Evolutionary conservation across 768 basidiomycete species (phyloP), one percentile per base, ranked within the genome.

Genomic region (Suillus alpinus): DNA sequence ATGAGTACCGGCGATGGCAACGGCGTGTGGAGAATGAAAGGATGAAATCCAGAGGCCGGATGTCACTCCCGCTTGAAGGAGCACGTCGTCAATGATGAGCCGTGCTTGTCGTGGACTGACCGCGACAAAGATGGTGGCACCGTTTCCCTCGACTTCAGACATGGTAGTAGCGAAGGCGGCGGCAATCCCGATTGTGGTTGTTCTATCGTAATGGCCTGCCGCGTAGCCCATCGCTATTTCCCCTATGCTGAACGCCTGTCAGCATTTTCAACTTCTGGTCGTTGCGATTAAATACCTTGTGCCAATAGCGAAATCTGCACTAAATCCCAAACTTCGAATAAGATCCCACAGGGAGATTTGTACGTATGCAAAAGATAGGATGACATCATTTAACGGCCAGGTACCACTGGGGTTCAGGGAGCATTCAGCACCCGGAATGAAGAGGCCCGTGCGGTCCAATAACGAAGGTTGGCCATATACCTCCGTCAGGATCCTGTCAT

Each of bases 161-260:
- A 76, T 77, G 18, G 76, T 72, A n/a, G 67, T 68, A 4, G 75
- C 75, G 61, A 75, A 75, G 16, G 73, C 75, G 12, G 70, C 66
- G 12, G 75, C 75, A n/a, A 76, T 67, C 40, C 71, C 75, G 37
- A 77, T 36, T 2, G 73, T 67, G 63, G 69, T 75, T 57, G 75
- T 66, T 51, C 68, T 75, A 46, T 76, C 67, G 41, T 73, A 73
- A 26, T 77, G 70, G 10, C 76, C 75, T 2, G 76, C 71, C 13
- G 75, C 74, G 31, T 77, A 77, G 44, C 73, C 68, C 68, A 76
- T 76, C 4, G 72, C 75, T 46, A 76, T 73, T 55, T 77, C 75
- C 32, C 75, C 74, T 63, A 65, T 65, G 67, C 20, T 58, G 26
- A 10, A 49, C 41, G n/a, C 12, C 18, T 14, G 49, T 67, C 51